Conservation (phyloP, 768 basidiomycete genomes). For the Cantharellus cinnabarinus region DNA sequence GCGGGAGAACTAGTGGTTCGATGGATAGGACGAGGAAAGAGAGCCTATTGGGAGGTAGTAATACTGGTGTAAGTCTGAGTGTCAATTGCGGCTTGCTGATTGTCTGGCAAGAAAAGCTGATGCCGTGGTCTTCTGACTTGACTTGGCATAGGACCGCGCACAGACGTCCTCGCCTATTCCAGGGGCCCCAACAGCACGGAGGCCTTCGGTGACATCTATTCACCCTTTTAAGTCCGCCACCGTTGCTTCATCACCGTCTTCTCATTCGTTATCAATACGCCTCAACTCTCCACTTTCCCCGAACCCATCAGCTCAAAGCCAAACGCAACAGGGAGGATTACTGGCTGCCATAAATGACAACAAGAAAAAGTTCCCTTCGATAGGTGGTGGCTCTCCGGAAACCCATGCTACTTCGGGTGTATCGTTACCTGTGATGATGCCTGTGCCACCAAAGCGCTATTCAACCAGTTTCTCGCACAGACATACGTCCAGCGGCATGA, state of each 20-base stretch:
- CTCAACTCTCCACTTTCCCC: background rate
- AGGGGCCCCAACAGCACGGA: background rate
- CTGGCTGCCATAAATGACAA: too few relatives aligned
- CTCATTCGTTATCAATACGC: background rate
- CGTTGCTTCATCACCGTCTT: constrained; percentile 5
- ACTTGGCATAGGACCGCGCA: background rate
- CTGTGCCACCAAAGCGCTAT: background rate
- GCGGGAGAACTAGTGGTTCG: background rate
- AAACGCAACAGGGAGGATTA: too few relatives aligned
- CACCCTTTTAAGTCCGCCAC: constrained; percentile 8
- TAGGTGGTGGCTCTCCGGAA: too few relatives aligned
- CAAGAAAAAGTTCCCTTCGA: too few relatives aligned
- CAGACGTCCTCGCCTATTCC: background rate
- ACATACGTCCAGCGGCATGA: background rate
- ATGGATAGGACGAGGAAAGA: background rate
- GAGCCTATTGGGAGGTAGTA: background rate
- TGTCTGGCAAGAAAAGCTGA: background rate
- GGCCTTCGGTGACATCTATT: constrained; percentile 5
- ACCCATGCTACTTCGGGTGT: too few relatives aligned
- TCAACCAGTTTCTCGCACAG: background rate
- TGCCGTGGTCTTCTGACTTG: background rate
- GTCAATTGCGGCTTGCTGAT: background rate
- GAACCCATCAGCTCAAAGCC: too few relatives aligned
- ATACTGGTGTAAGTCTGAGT: background rate
- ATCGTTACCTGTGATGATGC: too few relatives aligned